Evolutionary conservation across 1,284 basidiomycete genomes (phyloP).

Genomic region (Trichosporon inkin): DNA sequence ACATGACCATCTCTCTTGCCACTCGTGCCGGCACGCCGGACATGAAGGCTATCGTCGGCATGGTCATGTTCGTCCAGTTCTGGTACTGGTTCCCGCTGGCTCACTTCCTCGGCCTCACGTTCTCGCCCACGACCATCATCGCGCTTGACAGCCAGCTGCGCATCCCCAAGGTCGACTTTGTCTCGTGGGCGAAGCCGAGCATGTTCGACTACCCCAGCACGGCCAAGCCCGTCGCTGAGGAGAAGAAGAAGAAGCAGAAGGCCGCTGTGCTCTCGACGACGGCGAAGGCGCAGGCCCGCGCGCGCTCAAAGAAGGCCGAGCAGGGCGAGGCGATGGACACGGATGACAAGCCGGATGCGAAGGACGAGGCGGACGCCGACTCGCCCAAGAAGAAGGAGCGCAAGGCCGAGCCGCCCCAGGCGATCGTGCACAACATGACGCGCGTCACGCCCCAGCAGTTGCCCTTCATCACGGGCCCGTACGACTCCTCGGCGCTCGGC

Average conservation of each 20-base stretch:
- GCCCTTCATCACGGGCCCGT: conserved; percentile 60
- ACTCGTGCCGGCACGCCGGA: conserved; percentile 83
- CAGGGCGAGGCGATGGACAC: conserved; percentile 70
- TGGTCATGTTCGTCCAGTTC: conserved; percentile 94
- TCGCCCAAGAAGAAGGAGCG: conserved; percentile 36
- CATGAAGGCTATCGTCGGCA: conserved; percentile 88
- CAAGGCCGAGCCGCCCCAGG: conserved; percentile 64
- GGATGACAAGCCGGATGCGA: conserved; percentile 53
- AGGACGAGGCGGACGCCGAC: conserved; percentile 51
- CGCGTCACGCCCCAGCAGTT: conserved; percentile 89
- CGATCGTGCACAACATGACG: conserved; percentile 80
- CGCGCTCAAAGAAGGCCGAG: conserved; percentile 70
- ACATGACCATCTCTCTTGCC: conserved; percentile 86
- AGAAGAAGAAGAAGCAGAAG: conserved; percentile 80
- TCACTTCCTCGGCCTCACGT: conserved; percentile 85
- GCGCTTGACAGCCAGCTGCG: conserved; percentile 78
- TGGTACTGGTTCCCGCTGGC: conserved; percentile 99
- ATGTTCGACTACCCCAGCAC: conserved; percentile 82
- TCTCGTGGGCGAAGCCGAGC: conserved; percentile 80
- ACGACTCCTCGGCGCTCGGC: conserved; percentile 17
- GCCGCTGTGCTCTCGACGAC: conserved; percentile 92
- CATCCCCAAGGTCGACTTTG: conserved; percentile 85
- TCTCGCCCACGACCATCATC: conserved; percentile 90
- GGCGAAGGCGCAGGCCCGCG: conserved; percentile 84
- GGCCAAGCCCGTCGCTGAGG: conserved; percentile 82